Evolutionary conservation across 1,139 yeast species (phyloP).

Genomic region (Saccharomycopsis phalli): DNA sequence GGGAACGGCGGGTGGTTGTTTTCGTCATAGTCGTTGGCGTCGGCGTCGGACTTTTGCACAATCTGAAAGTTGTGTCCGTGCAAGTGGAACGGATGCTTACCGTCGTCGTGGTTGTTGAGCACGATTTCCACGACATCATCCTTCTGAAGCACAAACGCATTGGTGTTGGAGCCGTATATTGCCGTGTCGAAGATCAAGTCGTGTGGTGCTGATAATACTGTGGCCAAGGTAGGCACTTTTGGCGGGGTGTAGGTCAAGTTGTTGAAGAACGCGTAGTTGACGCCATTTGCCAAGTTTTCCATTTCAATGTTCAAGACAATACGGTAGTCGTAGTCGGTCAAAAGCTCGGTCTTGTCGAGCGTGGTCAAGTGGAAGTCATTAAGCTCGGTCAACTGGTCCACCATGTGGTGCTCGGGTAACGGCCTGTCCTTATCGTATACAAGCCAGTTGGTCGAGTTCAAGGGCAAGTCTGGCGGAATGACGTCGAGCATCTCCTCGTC

Average conservation of each 20-base stretch:
- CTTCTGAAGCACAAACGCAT: conserved; percentile 50
- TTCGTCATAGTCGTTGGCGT: conserved; percentile 46
- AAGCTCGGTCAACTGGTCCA: conserved; percentile 37
- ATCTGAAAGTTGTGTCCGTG: conserved; percentile 75
- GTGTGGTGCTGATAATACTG: conserved; percentile 45
- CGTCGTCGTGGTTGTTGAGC: conserved; percentile 62
- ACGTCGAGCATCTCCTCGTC: conserved; percentile 76
- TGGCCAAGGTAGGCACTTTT: conserved; percentile 54
- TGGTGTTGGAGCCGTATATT: conserved; percentile 62
- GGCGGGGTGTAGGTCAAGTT: conserved; percentile 55
- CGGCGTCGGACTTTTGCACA: conserved; percentile 47
- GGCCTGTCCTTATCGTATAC: conserved; percentile 43
- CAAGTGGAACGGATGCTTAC: conserved; percentile 75
- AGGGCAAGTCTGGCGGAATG: conserved; percentile 49
- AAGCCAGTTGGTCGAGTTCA: conserved; percentile 68
- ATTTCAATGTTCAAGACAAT: conserved; percentile 52
- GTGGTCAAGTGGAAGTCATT: conserved; percentile 56
- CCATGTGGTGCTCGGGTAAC: conserved; percentile 37
- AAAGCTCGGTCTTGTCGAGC: conserved; percentile 32
- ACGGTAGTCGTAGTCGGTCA: conserved; percentile 51
- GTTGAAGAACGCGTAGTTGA: conserved; percentile 70
- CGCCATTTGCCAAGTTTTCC: conserved; percentile 65
- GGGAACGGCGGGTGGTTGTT: conserved; percentile 39
- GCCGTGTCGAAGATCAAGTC: conserved; percentile 36
- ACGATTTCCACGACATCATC: conserved; percentile 62